Conservation (phyloP, 192 early-diverging fungal genomes). For the Chytriomyces hyalinus region DNA sequence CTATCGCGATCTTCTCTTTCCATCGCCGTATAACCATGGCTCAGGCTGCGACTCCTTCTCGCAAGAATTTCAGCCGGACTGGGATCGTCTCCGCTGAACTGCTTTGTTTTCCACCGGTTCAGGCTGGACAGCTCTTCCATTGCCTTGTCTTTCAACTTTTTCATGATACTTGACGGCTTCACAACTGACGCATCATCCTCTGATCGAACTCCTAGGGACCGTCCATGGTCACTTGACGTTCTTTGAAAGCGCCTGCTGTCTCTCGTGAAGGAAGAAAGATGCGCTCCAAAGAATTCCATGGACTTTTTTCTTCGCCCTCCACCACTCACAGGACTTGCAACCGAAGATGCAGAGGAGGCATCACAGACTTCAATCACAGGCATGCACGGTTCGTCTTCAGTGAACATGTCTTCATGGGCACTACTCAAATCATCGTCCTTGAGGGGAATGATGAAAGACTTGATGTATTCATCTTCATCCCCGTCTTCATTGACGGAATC, state of each 20-base stretch:
- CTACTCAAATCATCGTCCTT: constrained; percentile 16
- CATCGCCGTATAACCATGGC: too few relatives aligned
- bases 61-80: too few relatives aligned
- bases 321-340: too few relatives aligned
- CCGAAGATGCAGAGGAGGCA: not conserved
- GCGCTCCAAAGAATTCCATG: too few relatives aligned
- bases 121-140: constrained; percentile 5
- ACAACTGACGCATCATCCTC: not conserved
- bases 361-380: not conserved
- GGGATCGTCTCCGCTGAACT: not conserved
- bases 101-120: constrained; percentile 4
- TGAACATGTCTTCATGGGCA: not conserved
- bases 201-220: not conserved
- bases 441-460: constrained; percentile 25
- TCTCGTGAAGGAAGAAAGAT: too few relatives aligned
- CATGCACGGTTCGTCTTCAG: not conserved
- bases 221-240: too few relatives aligned
- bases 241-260: too few relatives aligned
- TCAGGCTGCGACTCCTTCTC: too few relatives aligned
- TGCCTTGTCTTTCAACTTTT: constrained; percentile 9
- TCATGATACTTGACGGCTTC: not conserved
- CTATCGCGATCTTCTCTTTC: too few relatives aligned
- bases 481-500: not conserved
- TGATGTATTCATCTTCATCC: constrained; percentile 22
- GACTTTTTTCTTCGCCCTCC: too few relatives aligned